Percentiles rank a stretch among this genome's conserved stretches.
Evolutionary conservation across 306 rosid species (phyloP).

Genomic region (Astragalus glycyphyllos): DNA sequence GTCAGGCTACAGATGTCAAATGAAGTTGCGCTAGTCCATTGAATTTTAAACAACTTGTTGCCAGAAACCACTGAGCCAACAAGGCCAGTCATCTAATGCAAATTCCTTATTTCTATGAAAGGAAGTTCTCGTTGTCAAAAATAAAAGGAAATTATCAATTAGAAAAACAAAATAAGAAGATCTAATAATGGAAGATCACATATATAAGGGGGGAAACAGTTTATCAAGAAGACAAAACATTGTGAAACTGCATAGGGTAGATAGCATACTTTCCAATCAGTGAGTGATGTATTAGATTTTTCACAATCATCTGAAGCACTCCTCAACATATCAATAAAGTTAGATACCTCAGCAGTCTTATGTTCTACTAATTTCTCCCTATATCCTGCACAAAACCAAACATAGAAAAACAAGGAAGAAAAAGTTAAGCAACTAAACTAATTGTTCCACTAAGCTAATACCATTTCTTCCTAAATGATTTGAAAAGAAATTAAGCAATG

Average conservation of each 20-base stretch:
- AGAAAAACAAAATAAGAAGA: not conserved
- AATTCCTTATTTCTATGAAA: constrained; percentile 9
- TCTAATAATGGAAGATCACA: constrained; percentile 7
- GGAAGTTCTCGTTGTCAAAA: too few relatives aligned
- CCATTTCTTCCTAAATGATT: constrained; percentile 16
- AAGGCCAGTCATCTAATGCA: not conserved
- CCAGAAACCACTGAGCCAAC: constrained; percentile 11
- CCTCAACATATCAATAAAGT: constrained; percentile 87
- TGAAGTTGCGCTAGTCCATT: constrained; percentile 13
- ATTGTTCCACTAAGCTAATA: constrained; percentile 33
- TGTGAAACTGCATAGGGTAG: constrained; percentile 31
- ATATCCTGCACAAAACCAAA: constrained; percentile 55
- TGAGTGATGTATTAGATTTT: constrained; percentile 45
- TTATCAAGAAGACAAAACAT: not conserved
- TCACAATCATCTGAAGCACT: constrained; percentile 59
- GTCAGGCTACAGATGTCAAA: constrained; percentile 13
- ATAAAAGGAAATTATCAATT: too few relatives aligned
- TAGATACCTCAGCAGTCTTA: constrained; percentile 70
- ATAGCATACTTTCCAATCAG: constrained; percentile 88
- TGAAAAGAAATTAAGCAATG: constrained; percentile 29
- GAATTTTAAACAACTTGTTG: constrained; percentile 1
- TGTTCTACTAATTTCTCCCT: constrained; percentile 52
- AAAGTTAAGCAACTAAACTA: constrained; percentile 6
- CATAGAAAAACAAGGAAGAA: not conserved
- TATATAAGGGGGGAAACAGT: not conserved